Evolutionary conservation across 768 basidiomycete species (phyloP).

Genomic region (Leccinum sublutescens): DNA sequence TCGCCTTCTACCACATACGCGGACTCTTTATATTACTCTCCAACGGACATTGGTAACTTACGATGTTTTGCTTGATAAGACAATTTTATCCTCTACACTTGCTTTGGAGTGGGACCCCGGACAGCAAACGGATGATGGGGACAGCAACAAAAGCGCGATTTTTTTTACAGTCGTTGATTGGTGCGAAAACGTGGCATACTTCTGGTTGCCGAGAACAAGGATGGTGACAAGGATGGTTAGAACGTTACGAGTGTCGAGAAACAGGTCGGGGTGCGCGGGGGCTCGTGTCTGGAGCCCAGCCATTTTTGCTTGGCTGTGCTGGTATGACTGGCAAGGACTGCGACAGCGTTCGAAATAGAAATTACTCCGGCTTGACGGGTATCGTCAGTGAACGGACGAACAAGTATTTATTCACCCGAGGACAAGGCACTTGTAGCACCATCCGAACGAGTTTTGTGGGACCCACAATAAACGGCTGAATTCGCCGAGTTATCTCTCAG

Average conservation of each 20-base stretch:
- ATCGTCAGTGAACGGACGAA: constrained; percentile 12
- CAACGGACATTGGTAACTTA: background rate
- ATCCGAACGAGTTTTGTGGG: background rate
- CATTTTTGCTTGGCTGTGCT: constrained; percentile 21
- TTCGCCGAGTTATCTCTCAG: constrained; percentile 1
- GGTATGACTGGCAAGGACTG: background rate
- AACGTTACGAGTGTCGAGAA: background rate
- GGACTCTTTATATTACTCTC: background rate
- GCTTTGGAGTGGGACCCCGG: background rate
- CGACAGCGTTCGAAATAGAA: background rate
- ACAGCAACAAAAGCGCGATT: background rate
- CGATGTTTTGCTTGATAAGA: background rate
- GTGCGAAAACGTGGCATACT: background rate
- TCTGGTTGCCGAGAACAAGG: background rate
- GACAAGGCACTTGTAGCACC: background rate
- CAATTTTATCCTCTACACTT: background rate
- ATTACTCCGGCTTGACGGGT: constrained; percentile 20
- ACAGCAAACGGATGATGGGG: background rate
- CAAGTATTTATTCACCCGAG: constrained; percentile 11
- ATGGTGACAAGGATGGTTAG: background rate
- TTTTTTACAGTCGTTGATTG: background rate
- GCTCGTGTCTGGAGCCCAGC: background rate
- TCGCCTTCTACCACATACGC: background rate
- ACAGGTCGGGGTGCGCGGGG: constrained; percentile 21
- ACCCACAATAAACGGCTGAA: background rate